Evolutionary conservation across 345 rosid genomes (phyloP), one percentile per base, ranked within the genome.

Genomic region (Syzygium jambos): DNA sequence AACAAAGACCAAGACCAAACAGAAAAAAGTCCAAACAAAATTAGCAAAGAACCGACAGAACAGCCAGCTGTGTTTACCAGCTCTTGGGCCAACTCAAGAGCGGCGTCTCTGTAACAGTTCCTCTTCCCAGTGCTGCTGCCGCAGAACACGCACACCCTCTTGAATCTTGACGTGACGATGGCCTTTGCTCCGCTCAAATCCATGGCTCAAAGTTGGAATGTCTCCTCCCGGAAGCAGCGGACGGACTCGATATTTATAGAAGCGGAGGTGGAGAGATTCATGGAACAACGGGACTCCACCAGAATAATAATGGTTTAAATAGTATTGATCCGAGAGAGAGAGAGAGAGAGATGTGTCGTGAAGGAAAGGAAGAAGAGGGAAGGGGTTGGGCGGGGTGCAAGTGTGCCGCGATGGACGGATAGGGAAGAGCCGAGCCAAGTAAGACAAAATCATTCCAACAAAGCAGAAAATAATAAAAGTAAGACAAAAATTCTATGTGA

Each of bases 121-220:
- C 95, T 94, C 91, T 96, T 95, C 78, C 99, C 98, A 17, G 94
- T 91, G 61, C 98, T 96, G 88, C 99, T 97, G 29, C 90, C 90
- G 11, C 90, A 89, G 87, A 89, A 89, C 46, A 89, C 90, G 51
- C 90, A 89, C 3, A 89, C 90, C 85, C 94, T 97, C 91, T 94
- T 92, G 93, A 97, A 97, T 85, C 95, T 97, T 16, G 98, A 94
- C 46, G 88, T 88, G 7, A 12, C 7, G 27, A 43, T 43, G 46
- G 49, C 49, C 80, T 73, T 73, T 13, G 49, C 49, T 38, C 80
- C 80, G 25, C 27, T 38, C 80, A 73, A 19, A 38, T 73, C 80
- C 80, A 73, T 73, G 80, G 80, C 49, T 73, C 49, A 19, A 73
- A 73, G 80, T 73, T 19, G 13, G 27, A 73, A 73, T 73, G 21